Evolutionary conservation across 2,329 filamentous ascomycete genomes (phyloP).

Genomic region (Scytalidium sp.): DNA sequence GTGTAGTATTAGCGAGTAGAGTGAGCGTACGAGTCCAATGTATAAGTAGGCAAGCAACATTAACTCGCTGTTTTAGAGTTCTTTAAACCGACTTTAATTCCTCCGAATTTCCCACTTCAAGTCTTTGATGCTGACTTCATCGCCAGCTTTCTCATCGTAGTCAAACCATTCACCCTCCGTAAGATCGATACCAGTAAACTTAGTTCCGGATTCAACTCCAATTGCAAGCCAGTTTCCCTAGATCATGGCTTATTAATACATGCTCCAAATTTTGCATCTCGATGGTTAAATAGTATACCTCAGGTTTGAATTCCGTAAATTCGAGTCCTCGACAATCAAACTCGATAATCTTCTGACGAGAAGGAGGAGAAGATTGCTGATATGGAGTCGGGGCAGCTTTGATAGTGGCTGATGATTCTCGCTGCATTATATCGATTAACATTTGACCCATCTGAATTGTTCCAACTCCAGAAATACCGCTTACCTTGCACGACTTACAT

Average conservation of each 20-base stretch:
- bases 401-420: constrained; percentile 84
- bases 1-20: background rate
- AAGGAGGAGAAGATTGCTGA: constrained; percentile 67
- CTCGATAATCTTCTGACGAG: constrained; percentile 75
- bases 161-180: constrained; percentile 95
- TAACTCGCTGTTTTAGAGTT: no score
- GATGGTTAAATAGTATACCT: constrained; percentile 57
- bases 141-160: constrained; percentile 89
- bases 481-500: constrained; percentile 95
- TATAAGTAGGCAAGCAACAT: no score
- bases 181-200: constrained; percentile 80
- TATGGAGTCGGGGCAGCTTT: constrained; percentile 72
- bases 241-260: constrained; percentile 1
- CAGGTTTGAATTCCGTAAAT: constrained; percentile 85
- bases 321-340: constrained; percentile 94
- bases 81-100: constrained; percentile 15
- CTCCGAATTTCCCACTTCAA: constrained; percentile 74
- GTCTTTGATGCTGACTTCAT: constrained; percentile 91
- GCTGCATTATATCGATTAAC: constrained; percentile 41
- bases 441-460: constrained; percentile 1
- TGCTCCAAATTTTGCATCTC: background rate
- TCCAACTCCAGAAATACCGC: constrained; percentile 17
- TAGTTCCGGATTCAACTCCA: constrained; percentile 74
- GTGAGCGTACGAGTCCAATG: no score
- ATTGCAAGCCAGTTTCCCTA: constrained; percentile 89